Evolutionary conservation across 2,329 filamentous ascomycete genomes (phyloP), one percentile per base, ranked within the genome.

Genomic region (Paraphoma sp.): DNA sequence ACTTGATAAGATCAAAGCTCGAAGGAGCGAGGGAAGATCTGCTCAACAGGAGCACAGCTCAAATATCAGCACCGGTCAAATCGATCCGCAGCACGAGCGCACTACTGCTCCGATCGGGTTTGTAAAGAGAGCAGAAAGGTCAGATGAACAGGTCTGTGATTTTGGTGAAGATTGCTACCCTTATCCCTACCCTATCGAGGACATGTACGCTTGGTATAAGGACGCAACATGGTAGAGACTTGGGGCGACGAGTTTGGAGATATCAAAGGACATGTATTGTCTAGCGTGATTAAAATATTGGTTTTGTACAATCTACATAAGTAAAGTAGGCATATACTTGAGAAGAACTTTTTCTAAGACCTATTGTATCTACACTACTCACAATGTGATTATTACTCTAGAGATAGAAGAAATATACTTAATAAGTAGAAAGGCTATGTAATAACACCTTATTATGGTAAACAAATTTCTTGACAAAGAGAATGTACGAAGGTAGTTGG

Each of bases 111-210:
- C 38, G 36, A 48, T 17, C 48, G 53, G 43, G 28, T 51, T 56
- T 47, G 48, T 51, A 23, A 56, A 47, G 48, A 47, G 53, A 41
- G 48, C 53, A 48, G 48, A 51, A 43, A 16, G 43, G 28, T 14
- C 43, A 16, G 36, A 38, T 50, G 43, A 8, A 33, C 31, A 51
- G 30, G 44, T 56, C 33, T 45, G 43, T 38, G 53, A 16, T n/a
- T 17, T 14, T 36, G 43, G 42, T 14, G 53, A 56, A 18, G 48
- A 47, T 29, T 45, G 42, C 29, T 56, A 56, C 44, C 53, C 48
- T 14, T 56, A 51, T 28, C 43, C 44, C 36, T 56, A 56, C 33
- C 43, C 48, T n/a, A 56, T 56, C n/a, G 36, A 56, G 29, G 36
- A 50, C n/a, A 56, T 56, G 48, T 54, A 54, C 40, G 52, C 11